Evolutionary conservation across 805 yeast species (phyloP), one percentile per base, ranked within the genome.

Genomic region (Ogataea ramenticola): DNA sequence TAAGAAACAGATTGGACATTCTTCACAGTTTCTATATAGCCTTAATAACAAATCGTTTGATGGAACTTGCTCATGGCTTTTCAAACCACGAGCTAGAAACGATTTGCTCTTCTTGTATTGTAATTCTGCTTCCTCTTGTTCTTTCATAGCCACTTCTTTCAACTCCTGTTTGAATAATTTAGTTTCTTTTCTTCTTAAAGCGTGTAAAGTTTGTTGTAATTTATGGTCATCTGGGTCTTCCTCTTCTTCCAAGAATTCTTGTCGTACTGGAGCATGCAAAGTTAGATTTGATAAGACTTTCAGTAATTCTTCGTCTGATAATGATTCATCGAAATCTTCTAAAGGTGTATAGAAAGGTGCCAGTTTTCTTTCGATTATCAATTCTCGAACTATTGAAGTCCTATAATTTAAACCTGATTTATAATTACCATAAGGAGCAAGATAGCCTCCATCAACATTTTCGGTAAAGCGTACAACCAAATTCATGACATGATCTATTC

Each of bases 1-100:
- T 10, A 93, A 71, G 60, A 91, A 91, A 59, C 99, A 91, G 50
- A 91, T 91, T 10, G 99, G 98, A 60, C 99, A 91, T 56, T 93
- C 99, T 27, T 73, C 65, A 3, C 87, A 79, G 45, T 77, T 66
- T 43, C 78, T 67, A 66, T 91, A 91, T 19, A 91, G 65, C 44
- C 71, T 63, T 40, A 82, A 64, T 44, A 79, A 70, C 44, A 83
- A 62, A 46, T 68, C 72, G 38, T 62, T 60, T 3, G 74, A 67
- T 1, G 75, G 65, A 11, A 72, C 50, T 32, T 64, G 48, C 9
- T 58, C 57, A 40, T 59, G 61, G 5, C 44, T 44, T 36, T 47
- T 56, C 26, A 57, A 56, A 19, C 64, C 63, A 36, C 46, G 52
- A 15, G 43, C 37, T 39, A 51, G 55, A 4, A 55, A 38, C 14